Base-by-base conservation (phyloP, 164 flowering plant genomes). In the Liriodendron chinense region DNA sequence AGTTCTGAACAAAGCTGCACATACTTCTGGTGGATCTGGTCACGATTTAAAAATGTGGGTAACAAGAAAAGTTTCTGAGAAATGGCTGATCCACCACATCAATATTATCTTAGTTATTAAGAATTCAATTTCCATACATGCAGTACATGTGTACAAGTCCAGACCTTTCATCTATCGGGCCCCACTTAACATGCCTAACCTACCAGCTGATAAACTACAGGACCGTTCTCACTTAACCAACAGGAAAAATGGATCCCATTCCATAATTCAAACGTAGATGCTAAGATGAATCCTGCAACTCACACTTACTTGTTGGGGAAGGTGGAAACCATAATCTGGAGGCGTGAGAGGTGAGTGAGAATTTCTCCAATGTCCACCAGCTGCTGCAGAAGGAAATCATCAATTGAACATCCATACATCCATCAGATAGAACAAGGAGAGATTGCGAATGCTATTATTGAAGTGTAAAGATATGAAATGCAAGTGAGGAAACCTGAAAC, bases 401-500 rank as follows among this genome's bases (percentile, higher is more conserved):
- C 69, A 80, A 34, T 12, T 76, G 24, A 63, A 25, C 53, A 76
- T 66, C 24, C 47, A 72, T 67, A 5, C 47, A 67, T 28, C 18
- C 8, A 67, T 13, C 69, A 3, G 43, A 26, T 67, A 28, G 0
- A 47, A 67, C 70, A 78, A 47, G 47, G 57, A 53, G 28, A 1
- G 16, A 14, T 70, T 64, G 22, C 7, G n/a, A 70, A 21, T 67
- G 70, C 53, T 47, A 23, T 8, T 20, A 69, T 47, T 47, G 23
- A 26, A 53, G 18, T 8, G 59, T 43, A 47, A 9, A 20, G 24
- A n/a, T 18, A 47, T 47, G 56, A 65, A 47, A 20, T 8, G 48
- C 26, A 26, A n/a, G 62, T 48, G 1, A 34, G 28, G 13, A 69
- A 81, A 85, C 87, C 86, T 80, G 84, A 47, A 75, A 63, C 24